A percentile compares a stretch with the other conserved stretches of the same genome.
Conservation (phyloP, 306 rosid species). For the Vigna trinervia region DNA sequence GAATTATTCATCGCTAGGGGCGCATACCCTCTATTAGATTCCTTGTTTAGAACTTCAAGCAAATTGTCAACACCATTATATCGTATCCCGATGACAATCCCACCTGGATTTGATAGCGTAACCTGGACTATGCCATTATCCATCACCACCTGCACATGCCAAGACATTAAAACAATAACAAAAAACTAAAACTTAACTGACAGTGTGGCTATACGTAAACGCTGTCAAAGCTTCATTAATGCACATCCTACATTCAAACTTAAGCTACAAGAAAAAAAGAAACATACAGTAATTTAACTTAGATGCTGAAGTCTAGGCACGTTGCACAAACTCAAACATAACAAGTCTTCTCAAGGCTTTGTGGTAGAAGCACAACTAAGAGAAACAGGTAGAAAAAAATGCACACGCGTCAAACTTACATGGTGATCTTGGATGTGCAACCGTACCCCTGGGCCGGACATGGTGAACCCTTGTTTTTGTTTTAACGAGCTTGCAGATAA, state of each 20-base stretch:
- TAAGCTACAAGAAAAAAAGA: not conserved
- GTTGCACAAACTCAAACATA: not conserved
- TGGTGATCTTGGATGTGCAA: constrained; percentile 62
- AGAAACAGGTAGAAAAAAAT: not conserved
- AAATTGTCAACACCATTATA: constrained; percentile 80
- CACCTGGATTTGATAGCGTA: constrained; percentile 83
- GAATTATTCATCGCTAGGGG: not conserved
- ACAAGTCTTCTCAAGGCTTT: not conserved
- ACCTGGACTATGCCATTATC: constrained; percentile 94
- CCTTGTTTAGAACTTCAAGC: constrained; percentile 88
- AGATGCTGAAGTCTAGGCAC: not conserved
- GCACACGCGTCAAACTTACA: constrained; percentile 55
- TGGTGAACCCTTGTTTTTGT: constrained; percentile 47
- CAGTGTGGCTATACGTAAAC: not conserved
- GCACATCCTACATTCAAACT: not conserved
- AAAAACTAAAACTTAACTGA: constrained; percentile 9
- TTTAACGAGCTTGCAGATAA: constrained; percentile 28
- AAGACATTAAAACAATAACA: constrained; percentile 27
- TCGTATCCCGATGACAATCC: constrained; percentile 81
- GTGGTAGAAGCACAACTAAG: not conserved
- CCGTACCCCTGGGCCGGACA: constrained; percentile 65
- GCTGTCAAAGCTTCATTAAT: not conserved
- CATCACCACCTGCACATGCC: constrained; percentile 79
- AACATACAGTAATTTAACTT: not conserved
- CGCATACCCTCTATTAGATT: constrained; percentile 82